Evolutionary conservation across 2,329 filamentous ascomycete species (phyloP), one percentile per base, ranked within the genome.

Genomic region (Fusarium cyanostomum): DNA sequence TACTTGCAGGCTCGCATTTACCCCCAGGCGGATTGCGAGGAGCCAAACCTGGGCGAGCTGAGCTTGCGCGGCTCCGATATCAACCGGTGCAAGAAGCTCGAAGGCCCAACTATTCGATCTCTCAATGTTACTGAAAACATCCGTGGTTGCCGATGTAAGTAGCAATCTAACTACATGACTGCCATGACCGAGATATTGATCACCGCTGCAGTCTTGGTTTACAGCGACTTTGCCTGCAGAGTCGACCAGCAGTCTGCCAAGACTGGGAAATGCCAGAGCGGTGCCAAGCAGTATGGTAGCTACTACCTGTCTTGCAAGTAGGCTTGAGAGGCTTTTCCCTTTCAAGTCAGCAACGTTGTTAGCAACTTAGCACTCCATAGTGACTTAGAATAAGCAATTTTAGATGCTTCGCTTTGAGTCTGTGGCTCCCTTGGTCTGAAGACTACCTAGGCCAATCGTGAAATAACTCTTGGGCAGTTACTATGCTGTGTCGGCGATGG

Each of bases 11-110:
- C 53, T 11, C 55, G 55, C 7, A 21, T 58, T 5, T 43, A 42
- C 26, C 33, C 41, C 11, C 33, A 54, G 9, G 16, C 55, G 7
- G 42, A 26, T 9, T 58, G 55, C 30, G 4, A 35, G 6, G 28
- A 58, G 30, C 51, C 35, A 2, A 58, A 58, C 31, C 30, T 53
- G 13, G 55, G 55, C 13, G 26, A 58, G 9, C 10, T 53, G 10
- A 52, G 55, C 37, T 2, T 58, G 35, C 52, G 46, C 31, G 49
- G 51, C 9, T 21, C 42, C 4, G 31, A 37, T 5, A 34, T 53
- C 24, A 49, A 49, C 31, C 30, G 30, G 15, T 58, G 49, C 26
- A 27, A 42, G 11, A 15, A 26, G 28, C 28, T 45, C 12, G 43
- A 45, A 3, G 43, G 30, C 3, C 30, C 27, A 12, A 45, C 43